Evolutionary conservation across 768 basidiomycete genomes (phyloP).

Genomic region (Lactifluus echinatus): DNA sequence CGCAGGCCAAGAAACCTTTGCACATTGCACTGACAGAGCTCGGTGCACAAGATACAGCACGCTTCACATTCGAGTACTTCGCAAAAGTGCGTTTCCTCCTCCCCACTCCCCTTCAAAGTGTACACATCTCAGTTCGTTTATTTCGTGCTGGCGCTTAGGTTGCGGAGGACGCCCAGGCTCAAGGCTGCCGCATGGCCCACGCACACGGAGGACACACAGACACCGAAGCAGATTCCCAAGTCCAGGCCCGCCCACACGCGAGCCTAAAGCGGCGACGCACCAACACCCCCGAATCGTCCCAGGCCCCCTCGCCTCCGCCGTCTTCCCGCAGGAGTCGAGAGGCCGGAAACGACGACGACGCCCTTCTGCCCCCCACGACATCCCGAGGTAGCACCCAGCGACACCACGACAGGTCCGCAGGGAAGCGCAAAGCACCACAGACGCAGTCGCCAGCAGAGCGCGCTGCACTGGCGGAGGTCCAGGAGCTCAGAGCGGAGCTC

Average conservation of each 20-base stretch:
- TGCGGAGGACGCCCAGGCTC: conserved; percentile 1
- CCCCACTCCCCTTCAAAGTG: background rate
- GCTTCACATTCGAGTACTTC: conserved; percentile 8
- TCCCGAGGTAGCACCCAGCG: background rate
- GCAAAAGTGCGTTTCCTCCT: background rate
- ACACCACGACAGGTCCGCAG: background rate
- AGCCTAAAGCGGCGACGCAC: conserved; percentile 2
- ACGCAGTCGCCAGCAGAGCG: background rate
- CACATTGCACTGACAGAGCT: conserved; percentile 3
- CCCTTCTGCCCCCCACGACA: no score
- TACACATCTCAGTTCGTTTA: background rate
- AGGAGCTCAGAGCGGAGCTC: conserved; percentile 8
- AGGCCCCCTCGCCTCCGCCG: background rate
- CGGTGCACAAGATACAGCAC: background rate
- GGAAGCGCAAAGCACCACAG: background rate
- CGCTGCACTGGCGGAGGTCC: background rate
- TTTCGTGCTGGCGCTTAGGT: background rate
- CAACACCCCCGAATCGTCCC: background rate
- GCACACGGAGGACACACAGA: background rate
- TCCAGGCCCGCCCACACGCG: background rate
- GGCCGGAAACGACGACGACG: background rate
- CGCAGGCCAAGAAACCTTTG: conserved; percentile 9
- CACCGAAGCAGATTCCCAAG: background rate
- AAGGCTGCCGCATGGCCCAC: background rate
- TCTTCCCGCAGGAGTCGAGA: background rate